Evolutionary conservation across 331 rosid species (phyloP).

Genomic region (Quercus phellos): DNA sequence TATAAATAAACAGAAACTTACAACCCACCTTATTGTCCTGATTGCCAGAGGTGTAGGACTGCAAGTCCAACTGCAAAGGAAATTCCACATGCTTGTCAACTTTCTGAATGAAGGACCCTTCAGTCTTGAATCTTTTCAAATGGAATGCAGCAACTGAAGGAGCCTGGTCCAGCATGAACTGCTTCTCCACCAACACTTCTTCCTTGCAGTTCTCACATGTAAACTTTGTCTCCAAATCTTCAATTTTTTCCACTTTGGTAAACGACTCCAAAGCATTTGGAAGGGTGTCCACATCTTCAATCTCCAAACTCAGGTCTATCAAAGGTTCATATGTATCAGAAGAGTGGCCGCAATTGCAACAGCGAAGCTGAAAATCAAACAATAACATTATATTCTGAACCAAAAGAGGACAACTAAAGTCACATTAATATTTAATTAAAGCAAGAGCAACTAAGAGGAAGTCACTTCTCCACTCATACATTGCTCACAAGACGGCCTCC

Average conservation of each 20-base stretch:
- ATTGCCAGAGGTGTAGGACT: constrained; percentile 44
- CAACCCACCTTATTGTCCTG: constrained; percentile 44
- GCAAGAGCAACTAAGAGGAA: background rate
- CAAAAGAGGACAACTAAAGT: background rate
- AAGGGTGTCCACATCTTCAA: constrained; percentile 61
- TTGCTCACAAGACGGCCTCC: constrained; percentile 81
- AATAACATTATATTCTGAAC: background rate
- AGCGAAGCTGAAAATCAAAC: constrained; percentile 60
- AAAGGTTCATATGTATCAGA: constrained; percentile 78
- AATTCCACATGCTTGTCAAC: constrained; percentile 72
- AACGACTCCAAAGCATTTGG: constrained; percentile 68
- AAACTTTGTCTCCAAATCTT: constrained; percentile 44
- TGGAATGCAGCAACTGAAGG: constrained; percentile 80
- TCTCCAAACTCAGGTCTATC: constrained; percentile 84
- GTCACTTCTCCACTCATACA: constrained; percentile 31
- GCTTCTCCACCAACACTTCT: constrained; percentile 71
- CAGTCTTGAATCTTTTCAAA: constrained; percentile 75
- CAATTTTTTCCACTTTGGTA: constrained; percentile 72
- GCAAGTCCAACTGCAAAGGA: constrained; percentile 76
- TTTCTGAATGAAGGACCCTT: constrained; percentile 57
- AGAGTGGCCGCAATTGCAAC: constrained; percentile 63
- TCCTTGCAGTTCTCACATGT: constrained; percentile 67
- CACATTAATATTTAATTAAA: background rate
- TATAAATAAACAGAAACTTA: background rate
- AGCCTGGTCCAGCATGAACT: constrained; percentile 54